Evolutionary conservation across 805 yeast species (phyloP), one percentile per base, ranked within the genome.

Genomic region (Starmerella potacharoeniae): DNA sequence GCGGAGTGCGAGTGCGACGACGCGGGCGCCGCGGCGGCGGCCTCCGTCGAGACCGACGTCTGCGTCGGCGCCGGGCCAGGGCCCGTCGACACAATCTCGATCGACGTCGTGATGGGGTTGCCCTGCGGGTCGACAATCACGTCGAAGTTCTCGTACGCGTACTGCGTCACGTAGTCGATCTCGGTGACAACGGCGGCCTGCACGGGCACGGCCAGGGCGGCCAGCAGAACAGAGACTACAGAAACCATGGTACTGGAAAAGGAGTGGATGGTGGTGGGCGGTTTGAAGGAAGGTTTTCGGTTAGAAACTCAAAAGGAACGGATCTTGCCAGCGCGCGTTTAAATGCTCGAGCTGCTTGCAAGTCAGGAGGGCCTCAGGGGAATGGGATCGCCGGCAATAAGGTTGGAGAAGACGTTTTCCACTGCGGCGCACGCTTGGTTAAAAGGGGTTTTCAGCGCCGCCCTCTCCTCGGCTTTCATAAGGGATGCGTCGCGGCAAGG

Each of bases 161-260:
- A 51, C 56, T 62, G 60, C 30, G 65, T 62, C 44, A 57, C 61
- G 39, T 52, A 53, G 33, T 57, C 55, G 47, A 43, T 33, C 43
- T 60, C 53, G 37, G 66, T 64, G 31, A 62, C 64, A 28, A 61
- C 48, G n/a, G 59, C 62, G 33, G 65, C 66, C 31, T 46, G 29
- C 16, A 33, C 49, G 5, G 47, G 47, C 30, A 46, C 28, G 17
- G 45, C 49, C 35, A 46, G 42, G 36, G 30, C 49, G n/a, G 52
- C 55, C 16, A 37, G 36, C 10, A 58, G 73, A 45, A 64, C 73
- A 46, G 91, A 91, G 13, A 6, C 29, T 5, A 43, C 14, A 31
- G 47, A 43, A 43, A 43, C 13, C 47, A 43, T 43, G 11, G 35
- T 9, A 28, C n/a, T 11, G n/a, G 3, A 13, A 30, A 43, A 43